A percentile compares a stretch with the other conserved stretches of the same genome.
These are phyloP conservation scores for Ashbya aceris DNA, from an alignment of 1,139 yeast species.

Conservation along the genomic window DNA sequence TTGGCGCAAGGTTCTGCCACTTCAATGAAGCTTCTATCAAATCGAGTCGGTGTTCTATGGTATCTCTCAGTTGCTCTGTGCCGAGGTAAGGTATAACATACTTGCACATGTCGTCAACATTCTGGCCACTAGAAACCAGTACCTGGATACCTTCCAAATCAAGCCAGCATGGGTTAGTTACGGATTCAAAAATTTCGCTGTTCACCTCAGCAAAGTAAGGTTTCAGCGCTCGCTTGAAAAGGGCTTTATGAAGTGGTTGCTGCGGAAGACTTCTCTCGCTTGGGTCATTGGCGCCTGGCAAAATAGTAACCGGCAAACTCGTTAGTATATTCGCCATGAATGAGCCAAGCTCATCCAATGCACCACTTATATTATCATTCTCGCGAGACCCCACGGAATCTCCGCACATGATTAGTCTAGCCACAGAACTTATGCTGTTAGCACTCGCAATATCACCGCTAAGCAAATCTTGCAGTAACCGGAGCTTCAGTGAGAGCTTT, in stretches of 20 bases:
- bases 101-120: conserved; percentile 63
- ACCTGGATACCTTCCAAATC: conserved; percentile 45
- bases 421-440: conserved; percentile 33
- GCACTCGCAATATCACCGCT: conserved; percentile 53
- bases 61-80: conserved; percentile 16
- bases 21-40: conserved; percentile 59
- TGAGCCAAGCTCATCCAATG: conserved; percentile 40
- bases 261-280: conserved; percentile 81
- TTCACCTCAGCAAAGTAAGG: conserved; percentile 36
- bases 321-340: conserved; percentile 51
- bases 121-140: conserved; percentile 79
- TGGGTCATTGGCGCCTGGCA: conserved; percentile 86
- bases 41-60: conserved; percentile 36
- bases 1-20: conserved; percentile 88
- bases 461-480: conserved; percentile 61
- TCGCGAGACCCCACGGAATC: conserved; percentile 42
- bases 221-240: conserved; percentile 43
- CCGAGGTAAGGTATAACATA: conserved; percentile 41
- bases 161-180: conserved; percentile 75
- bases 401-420: conserved; percentile 65
- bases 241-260: conserved; percentile 72
- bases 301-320: conserved; percentile 57
- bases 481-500: conserved; percentile 40
- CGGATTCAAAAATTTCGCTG: conserved; percentile 35
- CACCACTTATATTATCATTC: conserved; percentile 18